Evolutionary conservation across 148 eudicot species (phyloP).

Genomic region (Chenopodium berlandieri): DNA sequence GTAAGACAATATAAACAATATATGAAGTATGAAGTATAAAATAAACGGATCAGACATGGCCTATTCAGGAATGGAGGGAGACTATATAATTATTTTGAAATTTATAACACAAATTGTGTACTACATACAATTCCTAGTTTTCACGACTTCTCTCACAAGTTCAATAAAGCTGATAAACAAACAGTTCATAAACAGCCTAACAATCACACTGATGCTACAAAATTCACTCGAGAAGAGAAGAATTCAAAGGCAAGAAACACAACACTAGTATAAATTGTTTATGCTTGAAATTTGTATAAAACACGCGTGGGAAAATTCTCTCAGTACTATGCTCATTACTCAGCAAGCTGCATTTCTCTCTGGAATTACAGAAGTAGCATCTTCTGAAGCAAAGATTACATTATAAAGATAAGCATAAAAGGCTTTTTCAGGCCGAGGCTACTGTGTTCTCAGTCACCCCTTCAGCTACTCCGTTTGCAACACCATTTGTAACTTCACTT

Average conservation of each 20-base stretch:
- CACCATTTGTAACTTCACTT: slow-evolving; percentile 4
- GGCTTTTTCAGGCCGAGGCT: neutral
- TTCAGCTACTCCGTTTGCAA: neutral
- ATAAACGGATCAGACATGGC: too few species aligned
- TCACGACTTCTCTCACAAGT: neutral
- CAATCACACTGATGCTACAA: neutral
- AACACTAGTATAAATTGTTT: neutral
- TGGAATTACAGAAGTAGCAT: slow-evolving; percentile 2
- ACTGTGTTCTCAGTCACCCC: slow-evolving; percentile 35
- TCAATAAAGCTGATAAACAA: neutral
- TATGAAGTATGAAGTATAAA: too few species aligned
- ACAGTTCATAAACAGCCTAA: neutral
- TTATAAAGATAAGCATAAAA: neutral
- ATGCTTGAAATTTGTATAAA: neutral
- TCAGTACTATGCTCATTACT: slow-evolving; percentile 3
- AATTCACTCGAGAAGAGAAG: slow-evolving; percentile 3
- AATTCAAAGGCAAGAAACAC: neutral
- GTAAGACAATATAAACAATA: too few species aligned
- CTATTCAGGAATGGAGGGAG: neutral
- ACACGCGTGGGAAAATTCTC: slow-evolving; percentile 6
- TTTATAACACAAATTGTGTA: too few species aligned
- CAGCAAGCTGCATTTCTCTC: slow-evolving; percentile 12
- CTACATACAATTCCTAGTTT: neutral
- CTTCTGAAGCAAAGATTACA: neutral
- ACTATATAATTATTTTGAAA: too few species aligned